phyloP scores from a whole-genome alignment of 139 green algal species.

The Haematococcus lacustris region DNA sequence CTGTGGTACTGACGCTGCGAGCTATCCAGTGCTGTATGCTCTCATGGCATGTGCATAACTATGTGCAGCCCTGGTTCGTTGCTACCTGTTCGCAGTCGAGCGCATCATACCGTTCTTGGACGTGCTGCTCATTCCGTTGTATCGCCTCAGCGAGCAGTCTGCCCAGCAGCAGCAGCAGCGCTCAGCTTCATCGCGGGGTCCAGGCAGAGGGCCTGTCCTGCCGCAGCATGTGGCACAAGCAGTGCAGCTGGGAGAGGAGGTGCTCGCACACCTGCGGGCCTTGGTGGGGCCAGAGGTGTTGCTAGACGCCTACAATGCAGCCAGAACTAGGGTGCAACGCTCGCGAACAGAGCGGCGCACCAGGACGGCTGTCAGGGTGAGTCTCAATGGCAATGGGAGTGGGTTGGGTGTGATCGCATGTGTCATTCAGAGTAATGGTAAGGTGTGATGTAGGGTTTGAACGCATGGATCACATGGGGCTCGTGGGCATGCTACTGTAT shows the following conservation, averaged over 20 bases:
- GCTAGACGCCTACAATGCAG: conserved; percentile 57
- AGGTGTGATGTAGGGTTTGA: too few species aligned
- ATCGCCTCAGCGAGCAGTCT: conserved; percentile 60
- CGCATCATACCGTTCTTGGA: conserved; percentile 53
- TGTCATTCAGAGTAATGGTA: too few species aligned
- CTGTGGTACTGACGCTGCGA: too few species aligned
- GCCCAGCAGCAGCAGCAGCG: neutral
- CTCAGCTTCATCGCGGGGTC: too few species aligned
- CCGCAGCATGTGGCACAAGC: neutral
- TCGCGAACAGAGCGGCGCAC: neutral
- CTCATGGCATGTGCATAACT: neutral
- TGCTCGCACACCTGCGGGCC: conserved; percentile 61
- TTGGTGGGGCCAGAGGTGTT: conserved; percentile 61
- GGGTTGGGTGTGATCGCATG: too few species aligned
- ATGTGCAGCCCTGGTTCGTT: too few species aligned
- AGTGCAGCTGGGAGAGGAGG: conserved; percentile 48
- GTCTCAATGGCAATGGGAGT: too few species aligned
- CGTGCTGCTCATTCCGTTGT: conserved; percentile 64
- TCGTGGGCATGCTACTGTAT: too few species aligned
- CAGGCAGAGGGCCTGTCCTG: neutral
- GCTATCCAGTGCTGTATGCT: too few species aligned
- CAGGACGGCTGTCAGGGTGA: neutral
- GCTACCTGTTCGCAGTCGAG: neutral
- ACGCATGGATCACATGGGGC: too few species aligned
- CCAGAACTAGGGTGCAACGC: conserved; percentile 36